These are phyloP conservation scores for Vigna unguiculata DNA, from an alignment of 306 rosid species.

Conservation along the genomic window DNA sequence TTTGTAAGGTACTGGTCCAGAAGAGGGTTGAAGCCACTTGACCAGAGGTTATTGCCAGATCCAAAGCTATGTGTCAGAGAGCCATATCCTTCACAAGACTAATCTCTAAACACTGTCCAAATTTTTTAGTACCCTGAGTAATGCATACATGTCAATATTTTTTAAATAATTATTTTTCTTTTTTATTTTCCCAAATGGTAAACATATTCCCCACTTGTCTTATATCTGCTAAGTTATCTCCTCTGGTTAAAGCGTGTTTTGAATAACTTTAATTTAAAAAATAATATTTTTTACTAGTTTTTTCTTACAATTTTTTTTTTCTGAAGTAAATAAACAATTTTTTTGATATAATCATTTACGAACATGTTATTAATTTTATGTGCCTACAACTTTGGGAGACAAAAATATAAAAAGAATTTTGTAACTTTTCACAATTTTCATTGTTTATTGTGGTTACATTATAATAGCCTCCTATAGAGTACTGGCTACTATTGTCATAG, in stretches of 20 bases:
- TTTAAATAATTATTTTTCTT: background rate
- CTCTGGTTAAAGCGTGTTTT: background rate
- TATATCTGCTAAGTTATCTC: background rate
- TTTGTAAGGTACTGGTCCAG: constrained; percentile 73
- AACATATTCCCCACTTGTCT: background rate
- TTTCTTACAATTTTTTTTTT: no score
- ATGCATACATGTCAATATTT: constrained; percentile 39
- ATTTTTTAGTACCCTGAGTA: constrained; percentile 21
- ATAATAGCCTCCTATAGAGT: no score
- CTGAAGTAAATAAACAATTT: no score
- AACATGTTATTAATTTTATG: no score
- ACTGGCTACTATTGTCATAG: no score
- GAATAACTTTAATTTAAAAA: background rate
- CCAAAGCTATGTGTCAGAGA: constrained; percentile 61
- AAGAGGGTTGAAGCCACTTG: constrained; percentile 74
- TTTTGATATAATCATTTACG: no score
- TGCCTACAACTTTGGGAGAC: no score
- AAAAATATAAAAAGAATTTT: no score
- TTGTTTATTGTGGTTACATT: no score
- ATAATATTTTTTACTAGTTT: no score
- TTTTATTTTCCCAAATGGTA: background rate
- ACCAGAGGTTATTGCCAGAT: constrained; percentile 73
- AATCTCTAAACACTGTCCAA: background rate
- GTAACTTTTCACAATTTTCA: no score
- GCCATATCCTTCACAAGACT: constrained; percentile 47